Percentiles rank a stretch among this genome's conserved stretches.
These are phyloP conservation scores for Stentor coeruleus DNA, from an alignment of 73 alveolate genomes.

Conservation along the genomic window DNA sequence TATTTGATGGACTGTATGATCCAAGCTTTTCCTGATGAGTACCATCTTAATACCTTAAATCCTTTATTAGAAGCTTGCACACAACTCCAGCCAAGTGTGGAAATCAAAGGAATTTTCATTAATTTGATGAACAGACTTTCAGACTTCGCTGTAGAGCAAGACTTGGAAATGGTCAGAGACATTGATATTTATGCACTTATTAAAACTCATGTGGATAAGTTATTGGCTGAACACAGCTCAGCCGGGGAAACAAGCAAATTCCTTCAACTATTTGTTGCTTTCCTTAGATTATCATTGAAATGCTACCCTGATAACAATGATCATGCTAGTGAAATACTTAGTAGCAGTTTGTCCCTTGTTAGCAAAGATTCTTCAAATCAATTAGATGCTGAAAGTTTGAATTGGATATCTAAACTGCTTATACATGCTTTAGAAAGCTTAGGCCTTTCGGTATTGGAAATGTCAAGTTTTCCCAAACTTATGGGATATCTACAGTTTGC, in stretches of 20 bases:
- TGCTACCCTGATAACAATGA: constrained; percentile 80
- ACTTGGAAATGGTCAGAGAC: constrained; percentile 43
- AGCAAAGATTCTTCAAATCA: constrained; percentile 34
- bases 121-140: constrained; percentile 88
- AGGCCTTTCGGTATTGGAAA: constrained; percentile 71
- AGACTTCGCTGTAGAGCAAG: constrained; percentile 74
- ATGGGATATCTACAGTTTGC: constrained; percentile 79
- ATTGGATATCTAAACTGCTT: constrained; percentile 77
- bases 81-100: constrained; percentile 84
- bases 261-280: constrained; percentile 86
- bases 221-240: constrained; percentile 65
- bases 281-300: constrained; percentile 83
- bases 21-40: constrained; percentile 96
- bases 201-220: constrained; percentile 81
- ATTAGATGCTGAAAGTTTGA: constrained; percentile 68
- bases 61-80: constrained; percentile 76
- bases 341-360: constrained; percentile 60
- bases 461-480: constrained; percentile 76
- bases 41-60: constrained; percentile 82
- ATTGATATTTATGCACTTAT: constrained; percentile 86
- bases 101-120: constrained; percentile 84
- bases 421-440: constrained; percentile 84
- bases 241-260: constrained; percentile 63
- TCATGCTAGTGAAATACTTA: constrained; percentile 68
- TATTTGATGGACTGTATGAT: constrained; percentile 95